A percentile compares a stretch with the other conserved stretches of the same genome.
These are phyloP conservation scores for Fusarium sp. DNA, from an alignment of 2,329 filamentous ascomycete genomes.

Conservation along the genomic window DNA sequence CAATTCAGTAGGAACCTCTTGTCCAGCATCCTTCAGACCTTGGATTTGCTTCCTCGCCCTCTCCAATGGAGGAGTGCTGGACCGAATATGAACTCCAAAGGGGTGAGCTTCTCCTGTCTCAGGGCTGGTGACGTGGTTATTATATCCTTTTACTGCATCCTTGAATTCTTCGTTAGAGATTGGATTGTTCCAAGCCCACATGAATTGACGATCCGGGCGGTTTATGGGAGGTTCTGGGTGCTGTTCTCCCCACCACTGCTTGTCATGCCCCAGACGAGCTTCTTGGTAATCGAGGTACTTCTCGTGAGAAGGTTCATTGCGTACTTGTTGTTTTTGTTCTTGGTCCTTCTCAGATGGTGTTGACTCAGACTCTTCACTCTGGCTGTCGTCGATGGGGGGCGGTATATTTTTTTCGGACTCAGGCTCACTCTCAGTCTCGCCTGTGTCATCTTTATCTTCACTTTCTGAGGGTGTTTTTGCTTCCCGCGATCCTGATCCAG, in stretches of 20 bases:
- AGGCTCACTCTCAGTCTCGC: too few species aligned
- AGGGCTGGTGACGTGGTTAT: neutral
- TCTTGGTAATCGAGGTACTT: neutral
- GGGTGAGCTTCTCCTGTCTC: conserved; percentile 6
- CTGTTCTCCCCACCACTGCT: conserved; percentile 16
- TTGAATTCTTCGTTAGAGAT: conserved; percentile 15
- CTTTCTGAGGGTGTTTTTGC: too few species aligned
- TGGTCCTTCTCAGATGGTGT: too few species aligned
- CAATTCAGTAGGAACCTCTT: conserved; percentile 4
- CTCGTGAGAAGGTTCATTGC: neutral
- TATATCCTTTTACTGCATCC: neutral
- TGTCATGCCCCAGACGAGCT: neutral
- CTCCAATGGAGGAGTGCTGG: conserved; percentile 31
- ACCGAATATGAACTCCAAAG: conserved; percentile 21
- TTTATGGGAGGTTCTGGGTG: conserved; percentile 5
- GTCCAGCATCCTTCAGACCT: conserved; percentile 12
- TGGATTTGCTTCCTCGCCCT: conserved; percentile 19
- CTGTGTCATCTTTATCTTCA: too few species aligned
- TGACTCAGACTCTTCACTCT: too few species aligned
- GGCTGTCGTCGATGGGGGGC: too few species aligned
- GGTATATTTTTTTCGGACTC: too few species aligned
- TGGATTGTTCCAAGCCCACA: conserved; percentile 16
- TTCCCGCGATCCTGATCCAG: neutral
- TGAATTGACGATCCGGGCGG: conserved; percentile 24
- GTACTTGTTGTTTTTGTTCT: too few species aligned